These are phyloP conservation scores for Zasmidium citrigriseum DNA, from an alignment of 2,329 filamentous ascomycete species.

Conservation along the genomic window DNA sequence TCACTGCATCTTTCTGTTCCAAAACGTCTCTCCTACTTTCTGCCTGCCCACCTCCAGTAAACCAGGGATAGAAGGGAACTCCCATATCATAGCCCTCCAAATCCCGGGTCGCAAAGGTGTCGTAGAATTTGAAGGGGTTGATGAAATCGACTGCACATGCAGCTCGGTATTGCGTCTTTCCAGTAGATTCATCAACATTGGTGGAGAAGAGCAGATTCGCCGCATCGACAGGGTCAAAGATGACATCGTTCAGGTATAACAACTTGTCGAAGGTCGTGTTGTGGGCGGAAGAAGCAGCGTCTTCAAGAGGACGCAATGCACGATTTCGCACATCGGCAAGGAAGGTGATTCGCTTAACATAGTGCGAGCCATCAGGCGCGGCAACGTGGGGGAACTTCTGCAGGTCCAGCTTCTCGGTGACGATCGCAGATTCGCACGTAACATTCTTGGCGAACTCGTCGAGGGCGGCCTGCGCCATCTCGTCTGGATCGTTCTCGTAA, in stretches of 20 bases:
- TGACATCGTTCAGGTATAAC: constrained; percentile 68
- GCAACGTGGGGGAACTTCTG: constrained; percentile 59
- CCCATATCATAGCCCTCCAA: constrained; percentile 63
- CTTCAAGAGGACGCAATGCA: constrained; percentile 64
- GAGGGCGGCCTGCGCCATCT: constrained; percentile 57
- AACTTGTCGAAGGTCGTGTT: constrained; percentile 55
- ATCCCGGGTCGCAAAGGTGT: constrained; percentile 72
- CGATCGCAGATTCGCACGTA: constrained; percentile 50
- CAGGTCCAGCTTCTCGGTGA: constrained; percentile 62
- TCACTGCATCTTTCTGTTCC: constrained; percentile 62
- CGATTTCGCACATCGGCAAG: constrained; percentile 72
- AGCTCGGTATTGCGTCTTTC: constrained; percentile 60
- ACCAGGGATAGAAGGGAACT: constrained; percentile 69
- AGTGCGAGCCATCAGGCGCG: constrained; percentile 62
- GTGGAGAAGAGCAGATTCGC: constrained; percentile 66
- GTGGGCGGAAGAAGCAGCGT: constrained; percentile 44
- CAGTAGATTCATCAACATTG: constrained; percentile 52
- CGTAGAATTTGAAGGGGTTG: constrained; percentile 69
- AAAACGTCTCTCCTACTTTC: constrained; percentile 63
- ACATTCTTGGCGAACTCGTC: constrained; percentile 53
- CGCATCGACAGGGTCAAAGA: constrained; percentile 61
- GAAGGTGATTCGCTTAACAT: constrained; percentile 73
- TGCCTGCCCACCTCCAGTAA: constrained; percentile 55
- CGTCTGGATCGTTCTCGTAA: constrained; percentile 70
- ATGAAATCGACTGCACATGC: constrained; percentile 73